Base-by-base conservation (phyloP, 176 grass and related monocot species). In the Carex cristatella region DNA sequence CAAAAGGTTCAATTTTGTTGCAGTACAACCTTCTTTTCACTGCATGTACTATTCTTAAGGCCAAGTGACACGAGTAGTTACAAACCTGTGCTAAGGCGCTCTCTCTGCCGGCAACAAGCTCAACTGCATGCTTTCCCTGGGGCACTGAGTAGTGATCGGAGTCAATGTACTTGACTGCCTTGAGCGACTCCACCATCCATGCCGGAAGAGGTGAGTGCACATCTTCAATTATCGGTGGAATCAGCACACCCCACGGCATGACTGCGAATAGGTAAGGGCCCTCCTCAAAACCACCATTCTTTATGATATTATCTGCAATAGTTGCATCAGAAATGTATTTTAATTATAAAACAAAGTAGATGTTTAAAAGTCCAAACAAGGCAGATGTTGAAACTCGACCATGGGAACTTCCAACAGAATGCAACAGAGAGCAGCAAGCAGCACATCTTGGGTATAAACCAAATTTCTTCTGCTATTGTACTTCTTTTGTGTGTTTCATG, bases 131-230 rank as follows among this genome's bases (percentile, higher is more conserved):
- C 0, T 82, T 33, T 8, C 95, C 95, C 63, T 85, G 87, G 23
- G 93, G 95, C 33, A 98, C 91, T 10, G 81, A 67, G 91, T 89
- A 98, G 91, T 98, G 93, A 14, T 85, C 88, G 4, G 93, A 80
- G 86, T 95, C 93, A 3, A 98, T 72, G 89, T 88, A 98, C 86
- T 98, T 93, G 58, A 93, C 95, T 83, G 93, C 89, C 89, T 94
- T 98, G 77, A 90, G 87, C 0, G 94, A 97, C 23, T 87, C 88
- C 86, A 94, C 89, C 92, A 88, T 91, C 94, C 94, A 97, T 0
- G 79, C 87, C 0, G 94, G 94, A 0, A 97, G 79, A 59, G 94
- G 92, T 5, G 94, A 94, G 92, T 97, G 90, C 85, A 91, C 92
- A 85, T 97, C 94, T 73, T 93, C 90, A 65, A 94, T 92, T 84